Percentiles rank a stretch among this genome's conserved stretches.
These are phyloP conservation scores for Murraya koenigii DNA, from an alignment of 345 rosid genomes.

Conservation along the genomic window DNA sequence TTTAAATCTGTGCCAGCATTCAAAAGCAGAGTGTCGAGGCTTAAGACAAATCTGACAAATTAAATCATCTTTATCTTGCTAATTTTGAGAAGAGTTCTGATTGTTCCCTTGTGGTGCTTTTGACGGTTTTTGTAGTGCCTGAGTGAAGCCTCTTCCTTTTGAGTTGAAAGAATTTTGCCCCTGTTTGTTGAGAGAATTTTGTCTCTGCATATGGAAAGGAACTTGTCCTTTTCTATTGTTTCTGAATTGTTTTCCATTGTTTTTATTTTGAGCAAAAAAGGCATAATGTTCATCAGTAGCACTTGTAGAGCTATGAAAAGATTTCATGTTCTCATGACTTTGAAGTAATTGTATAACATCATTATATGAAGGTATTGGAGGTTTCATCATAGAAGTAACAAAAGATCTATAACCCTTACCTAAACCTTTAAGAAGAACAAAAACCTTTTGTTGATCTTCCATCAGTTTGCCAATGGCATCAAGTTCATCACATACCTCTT, in stretches of 20 bases:
- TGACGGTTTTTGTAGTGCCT: neutral
- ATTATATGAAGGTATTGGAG: neutral
- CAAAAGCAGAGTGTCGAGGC: neutral
- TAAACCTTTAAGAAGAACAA: neutral
- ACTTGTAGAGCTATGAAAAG: too few species aligned
- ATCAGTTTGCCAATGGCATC: neutral
- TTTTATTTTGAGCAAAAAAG: too few species aligned
- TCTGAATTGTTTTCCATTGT: too few species aligned
- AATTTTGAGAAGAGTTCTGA: neutral
- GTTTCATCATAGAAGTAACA: neutral
- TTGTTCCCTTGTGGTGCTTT: neutral
- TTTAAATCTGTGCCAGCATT: neutral
- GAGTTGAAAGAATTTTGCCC: neutral
- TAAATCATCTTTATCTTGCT: neutral
- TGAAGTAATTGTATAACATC: neutral
- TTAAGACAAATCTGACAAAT: neutral
- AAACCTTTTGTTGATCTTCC: neutral
- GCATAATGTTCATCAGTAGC: too few species aligned
- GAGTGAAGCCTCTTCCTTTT: neutral
- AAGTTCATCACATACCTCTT: neutral
- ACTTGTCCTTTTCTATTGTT: too few species aligned
- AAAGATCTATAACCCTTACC: neutral
- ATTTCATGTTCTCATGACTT: too few species aligned
- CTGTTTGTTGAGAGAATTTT: too few species aligned
- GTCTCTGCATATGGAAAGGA: too few species aligned